Base-by-base conservation (phyloP, 108 stramenopile genomes). In the Licmophora abbreviata region DNA sequence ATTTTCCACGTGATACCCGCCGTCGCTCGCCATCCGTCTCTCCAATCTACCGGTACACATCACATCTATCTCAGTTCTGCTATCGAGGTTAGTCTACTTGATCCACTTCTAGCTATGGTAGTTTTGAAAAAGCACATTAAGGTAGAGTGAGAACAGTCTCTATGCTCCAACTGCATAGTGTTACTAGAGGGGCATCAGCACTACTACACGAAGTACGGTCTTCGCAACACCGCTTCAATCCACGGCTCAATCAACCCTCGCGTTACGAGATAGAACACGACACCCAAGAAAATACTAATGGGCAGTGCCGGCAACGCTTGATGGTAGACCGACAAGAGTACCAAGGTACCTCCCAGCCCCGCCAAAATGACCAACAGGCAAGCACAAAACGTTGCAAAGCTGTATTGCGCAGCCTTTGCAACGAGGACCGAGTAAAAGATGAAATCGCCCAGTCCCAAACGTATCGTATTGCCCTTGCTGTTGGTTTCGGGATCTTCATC, bases 351-450 rank as follows among this genome's bases (percentile, higher is more conserved):
- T 2, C 88, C 94, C 5, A 97, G 60, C 29, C 93, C 95, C 5
- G 86, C 77, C 21, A 98, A 54, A 44, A 98, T 93, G 12, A 90
- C 88, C 3, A 96, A 53, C 28, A 85, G 76, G 40, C 87, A 94
- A 1, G 93, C 75, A 8, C 72, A 84, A 57, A 91, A 93, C 25
- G 91, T 91, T 6, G 92, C 66, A 65, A 94, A 93, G 48, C 93
- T 88, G 63, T 88, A 81, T 47, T 84, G 76, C 4, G 94, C 92
- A 4, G 96, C 93, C 63, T 93, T 93, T 23, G 83, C 81, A 11
- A 95, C 93, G 33, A 97, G 64, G 21, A 97, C 97, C 50, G 76
- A 79, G 69, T 97, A 97, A 48, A 98, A 98, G 20, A 98, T 95
- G 49, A 98, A 98, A 66, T 98, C 97, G 29, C 95, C 95, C 30